Percentiles rank a stretch among this genome's conserved stretches.
These are phyloP conservation scores for Cardamine chenopodiifolia DNA, from an alignment of 345 rosid species.

Conservation along the genomic window DNA sequence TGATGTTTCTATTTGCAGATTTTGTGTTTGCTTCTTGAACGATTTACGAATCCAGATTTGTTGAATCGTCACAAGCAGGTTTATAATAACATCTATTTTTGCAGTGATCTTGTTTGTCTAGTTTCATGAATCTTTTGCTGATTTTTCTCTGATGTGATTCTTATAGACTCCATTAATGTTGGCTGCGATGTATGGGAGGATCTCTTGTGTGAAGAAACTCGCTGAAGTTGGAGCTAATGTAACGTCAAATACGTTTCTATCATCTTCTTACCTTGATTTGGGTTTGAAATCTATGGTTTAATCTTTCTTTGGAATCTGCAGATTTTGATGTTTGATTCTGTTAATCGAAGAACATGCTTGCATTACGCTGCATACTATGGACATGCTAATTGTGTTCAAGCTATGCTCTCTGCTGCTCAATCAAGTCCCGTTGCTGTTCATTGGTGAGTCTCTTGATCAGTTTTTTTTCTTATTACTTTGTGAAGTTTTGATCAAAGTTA, in stretches of 20 bases:
- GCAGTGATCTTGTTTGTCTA: conserved; percentile 10
- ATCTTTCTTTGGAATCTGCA: conserved; percentile 41
- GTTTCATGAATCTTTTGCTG: not conserved
- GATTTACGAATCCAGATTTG: conserved; percentile 75
- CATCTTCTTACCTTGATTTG: not conserved
- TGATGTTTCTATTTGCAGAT: conserved; percentile 54
- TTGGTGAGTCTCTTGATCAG: conserved; percentile 52
- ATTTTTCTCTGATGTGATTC: not conserved
- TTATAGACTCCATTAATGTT: conserved; percentile 92
- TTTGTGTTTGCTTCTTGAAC: conserved; percentile 68
- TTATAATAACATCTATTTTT: conserved; percentile 1
- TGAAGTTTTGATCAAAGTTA: not conserved
- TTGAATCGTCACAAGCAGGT: conserved; percentile 97
- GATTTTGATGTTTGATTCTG: conserved; percentile 94
- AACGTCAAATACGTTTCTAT: conserved; percentile 26
- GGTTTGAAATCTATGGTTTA: conserved; percentile 15
- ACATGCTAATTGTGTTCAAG: conserved; percentile 76
- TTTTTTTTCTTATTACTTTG: not conserved
- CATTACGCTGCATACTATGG: conserved; percentile 96
- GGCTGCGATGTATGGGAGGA: conserved; percentile 97
- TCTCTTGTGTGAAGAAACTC: conserved; percentile 77
- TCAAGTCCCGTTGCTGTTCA: conserved; percentile 82
- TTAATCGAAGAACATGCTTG: conserved; percentile 86
- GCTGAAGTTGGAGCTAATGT: conserved; percentile 97
- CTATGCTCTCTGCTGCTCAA: conserved; percentile 77